Evolutionary conservation across 2,329 filamentous ascomycete species (phyloP).

Genomic region (Aspergillus terreus): DNA sequence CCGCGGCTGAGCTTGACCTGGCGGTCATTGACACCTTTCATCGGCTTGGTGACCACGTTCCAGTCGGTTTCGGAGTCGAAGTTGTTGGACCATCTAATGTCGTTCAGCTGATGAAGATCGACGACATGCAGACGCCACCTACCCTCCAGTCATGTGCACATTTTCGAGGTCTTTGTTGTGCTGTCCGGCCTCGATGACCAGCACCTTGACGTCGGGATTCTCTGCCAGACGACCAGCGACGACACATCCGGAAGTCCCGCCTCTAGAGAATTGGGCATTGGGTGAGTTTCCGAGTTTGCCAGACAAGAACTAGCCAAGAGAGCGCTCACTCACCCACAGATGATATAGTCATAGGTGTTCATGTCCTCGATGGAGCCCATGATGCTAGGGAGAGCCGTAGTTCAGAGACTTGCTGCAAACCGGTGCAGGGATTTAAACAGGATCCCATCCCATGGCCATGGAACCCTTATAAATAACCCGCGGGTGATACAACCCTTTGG

Average conservation of each 20-base stretch:
- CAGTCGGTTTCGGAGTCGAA: slow-evolving; percentile 44
- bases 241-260: slow-evolving; percentile 49
- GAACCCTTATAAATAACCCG: too few relatives aligned
- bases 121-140: slow-evolving; percentile 1
- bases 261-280: slow-evolving; percentile 24
- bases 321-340: not conserved
- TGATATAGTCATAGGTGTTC: not conserved
- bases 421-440: too few relatives aligned
- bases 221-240: slow-evolving; percentile 48
- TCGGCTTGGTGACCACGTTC: slow-evolving; percentile 42
- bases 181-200: slow-evolving; percentile 48
- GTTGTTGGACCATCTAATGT: slow-evolving; percentile 37
- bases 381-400: not conserved
- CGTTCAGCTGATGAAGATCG: slow-evolving; percentile 1
- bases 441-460: too few relatives aligned
- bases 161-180: slow-evolving; percentile 44
- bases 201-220: slow-evolving; percentile 38
- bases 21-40: slow-evolving; percentile 37
- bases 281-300: not conserved
- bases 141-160: slow-evolving; percentile 45
- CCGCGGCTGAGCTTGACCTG: slow-evolving; percentile 43
- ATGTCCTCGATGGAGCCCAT: not conserved
- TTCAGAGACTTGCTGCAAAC: too few relatives aligned
- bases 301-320: not conserved
- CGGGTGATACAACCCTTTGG: not conserved